A percentile compares a stretch with the other conserved stretches of the same genome.
These are phyloP conservation scores for Aspergillus saccharolyticus DNA, from an alignment of 495 filamentous ascomycete genomes.

Conservation along the genomic window DNA sequence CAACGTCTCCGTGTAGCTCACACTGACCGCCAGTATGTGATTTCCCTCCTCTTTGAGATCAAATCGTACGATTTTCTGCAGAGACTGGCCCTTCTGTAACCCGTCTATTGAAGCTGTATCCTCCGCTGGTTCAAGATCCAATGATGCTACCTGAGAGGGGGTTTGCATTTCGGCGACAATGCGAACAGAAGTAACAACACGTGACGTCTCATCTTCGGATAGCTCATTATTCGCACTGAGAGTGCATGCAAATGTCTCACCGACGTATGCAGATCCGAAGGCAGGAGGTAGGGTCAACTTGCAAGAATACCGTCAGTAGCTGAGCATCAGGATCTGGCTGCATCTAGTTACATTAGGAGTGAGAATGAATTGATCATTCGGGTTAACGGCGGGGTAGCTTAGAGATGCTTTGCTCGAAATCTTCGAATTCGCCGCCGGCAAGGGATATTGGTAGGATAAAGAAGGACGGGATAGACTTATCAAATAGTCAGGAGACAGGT, in stretches of 20 bases:
- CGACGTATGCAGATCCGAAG: conserved; percentile 92
- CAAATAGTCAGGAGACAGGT: conserved; percentile 10
- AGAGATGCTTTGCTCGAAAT: conserved; percentile 49
- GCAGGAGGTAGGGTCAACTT: conserved; percentile 84
- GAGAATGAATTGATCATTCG: conserved; percentile 52
- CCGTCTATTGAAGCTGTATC: conserved; percentile 38
- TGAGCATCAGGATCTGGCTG: not conserved
- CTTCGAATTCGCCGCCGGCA: conserved; percentile 45
- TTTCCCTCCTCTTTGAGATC: conserved; percentile 91
- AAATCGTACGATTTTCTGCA: conserved; percentile 80
- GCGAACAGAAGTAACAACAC: conserved; percentile 65
- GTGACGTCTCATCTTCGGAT: conserved; percentile 33
- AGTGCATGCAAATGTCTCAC: conserved; percentile 90
- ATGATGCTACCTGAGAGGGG: conserved; percentile 55
- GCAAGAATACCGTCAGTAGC: not conserved
- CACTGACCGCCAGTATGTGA: conserved; percentile 89
- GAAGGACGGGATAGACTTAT: conserved; percentile 53
- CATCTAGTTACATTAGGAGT: conserved; percentile 48
- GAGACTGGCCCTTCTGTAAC: conserved; percentile 59
- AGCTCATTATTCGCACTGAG: conserved; percentile 92
- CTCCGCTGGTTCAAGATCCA: conserved; percentile 49
- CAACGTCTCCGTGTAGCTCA: conserved; percentile 73
- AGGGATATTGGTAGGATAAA: conserved; percentile 51
- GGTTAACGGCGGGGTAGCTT: conserved; percentile 45
- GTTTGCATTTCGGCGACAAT: conserved; percentile 95